Percentiles rank a stretch among this genome's conserved stretches.
Conservation (phyloP, 2,329 filamentous ascomycete genomes). For the Trichoderma sp. region DNA sequence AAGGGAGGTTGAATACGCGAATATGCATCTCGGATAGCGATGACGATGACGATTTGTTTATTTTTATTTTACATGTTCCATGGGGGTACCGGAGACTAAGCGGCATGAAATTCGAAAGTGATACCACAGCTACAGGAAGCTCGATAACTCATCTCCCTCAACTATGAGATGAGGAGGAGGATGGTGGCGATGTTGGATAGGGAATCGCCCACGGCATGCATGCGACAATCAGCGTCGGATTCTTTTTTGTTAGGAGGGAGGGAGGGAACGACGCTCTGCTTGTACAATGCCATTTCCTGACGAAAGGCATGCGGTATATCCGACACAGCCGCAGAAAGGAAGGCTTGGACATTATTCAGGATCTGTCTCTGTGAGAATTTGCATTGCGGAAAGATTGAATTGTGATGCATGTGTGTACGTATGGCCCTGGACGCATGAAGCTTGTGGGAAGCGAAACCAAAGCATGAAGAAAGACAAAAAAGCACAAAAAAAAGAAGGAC, state of each 20-base stretch:
- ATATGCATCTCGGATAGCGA: not conserved
- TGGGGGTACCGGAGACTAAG: not conserved
- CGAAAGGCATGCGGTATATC: not conserved
- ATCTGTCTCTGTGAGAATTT: slow-evolving; percentile 13
- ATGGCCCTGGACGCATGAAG: not conserved
- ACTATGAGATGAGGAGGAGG: not conserved
- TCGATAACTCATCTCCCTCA: not conserved
- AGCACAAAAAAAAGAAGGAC: not conserved
- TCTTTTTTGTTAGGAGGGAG: not conserved
- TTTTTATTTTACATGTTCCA: not conserved
- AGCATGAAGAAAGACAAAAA: not conserved
- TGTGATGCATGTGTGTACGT: not conserved
- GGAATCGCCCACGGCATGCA: not conserved
- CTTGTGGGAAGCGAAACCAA: not conserved
- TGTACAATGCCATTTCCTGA: not conserved
- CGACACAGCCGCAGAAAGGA: not conserved
- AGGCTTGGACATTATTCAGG: slow-evolving; percentile 21
- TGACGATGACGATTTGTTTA: slow-evolving; percentile 1
- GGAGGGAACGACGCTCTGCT: not conserved
- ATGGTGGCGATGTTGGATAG: slow-evolving; percentile 18
- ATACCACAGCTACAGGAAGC: not conserved
- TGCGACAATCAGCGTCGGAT: not conserved
- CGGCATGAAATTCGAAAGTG: not conserved
- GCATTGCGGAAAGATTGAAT: not conserved
- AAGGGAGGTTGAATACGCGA: slow-evolving; percentile 55